phyloP scores from a whole-genome alignment of 2,329 filamentous ascomycete species.

The Stagonosporopsis cucurbitacearum region DNA sequence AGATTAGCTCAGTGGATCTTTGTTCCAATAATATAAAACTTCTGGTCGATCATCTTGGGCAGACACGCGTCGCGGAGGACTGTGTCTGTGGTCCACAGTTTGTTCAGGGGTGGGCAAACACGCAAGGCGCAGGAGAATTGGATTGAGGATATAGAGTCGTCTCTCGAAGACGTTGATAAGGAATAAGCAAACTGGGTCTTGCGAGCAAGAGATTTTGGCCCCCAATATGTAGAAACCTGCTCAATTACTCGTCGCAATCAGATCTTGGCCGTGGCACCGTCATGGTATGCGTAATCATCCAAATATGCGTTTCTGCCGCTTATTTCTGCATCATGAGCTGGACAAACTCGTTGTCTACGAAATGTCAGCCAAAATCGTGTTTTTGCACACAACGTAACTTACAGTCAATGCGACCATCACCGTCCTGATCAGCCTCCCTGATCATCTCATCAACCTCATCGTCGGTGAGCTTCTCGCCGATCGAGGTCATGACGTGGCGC shows the following conservation, averaged over 20 bases:
- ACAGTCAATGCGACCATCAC: constrained; percentile 70
- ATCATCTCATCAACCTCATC: constrained; percentile 72
- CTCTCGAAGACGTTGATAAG: constrained; percentile 31
- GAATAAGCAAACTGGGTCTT: constrained; percentile 30
- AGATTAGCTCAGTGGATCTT: constrained; percentile 15
- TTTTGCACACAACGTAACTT: constrained; percentile 28
- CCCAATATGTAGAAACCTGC: constrained; percentile 29
- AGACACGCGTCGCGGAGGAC: constrained; percentile 3
- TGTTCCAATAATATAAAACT: constrained; percentile 8
- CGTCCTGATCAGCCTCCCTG: constrained; percentile 68
- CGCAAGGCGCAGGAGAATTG: constrained; percentile 34
- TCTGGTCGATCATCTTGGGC: background rate
- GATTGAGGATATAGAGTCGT: constrained; percentile 46
- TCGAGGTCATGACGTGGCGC: constrained; percentile 67
- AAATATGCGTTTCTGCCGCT: constrained; percentile 27
- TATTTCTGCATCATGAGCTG: constrained; percentile 65
- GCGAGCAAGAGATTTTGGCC: constrained; percentile 28
- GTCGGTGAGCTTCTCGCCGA: constrained; percentile 68
- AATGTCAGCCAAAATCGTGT: constrained; percentile 16
- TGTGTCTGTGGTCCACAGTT: background rate
- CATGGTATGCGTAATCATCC: constrained; percentile 42
- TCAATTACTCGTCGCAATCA: constrained; percentile 40
- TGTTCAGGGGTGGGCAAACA: background rate
- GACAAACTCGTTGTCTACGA: constrained; percentile 62
- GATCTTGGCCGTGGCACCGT: constrained; percentile 35